phyloP scores from a whole-genome alignment of 768 basidiomycete species.

The Clitopilus passeckerianus region DNA sequence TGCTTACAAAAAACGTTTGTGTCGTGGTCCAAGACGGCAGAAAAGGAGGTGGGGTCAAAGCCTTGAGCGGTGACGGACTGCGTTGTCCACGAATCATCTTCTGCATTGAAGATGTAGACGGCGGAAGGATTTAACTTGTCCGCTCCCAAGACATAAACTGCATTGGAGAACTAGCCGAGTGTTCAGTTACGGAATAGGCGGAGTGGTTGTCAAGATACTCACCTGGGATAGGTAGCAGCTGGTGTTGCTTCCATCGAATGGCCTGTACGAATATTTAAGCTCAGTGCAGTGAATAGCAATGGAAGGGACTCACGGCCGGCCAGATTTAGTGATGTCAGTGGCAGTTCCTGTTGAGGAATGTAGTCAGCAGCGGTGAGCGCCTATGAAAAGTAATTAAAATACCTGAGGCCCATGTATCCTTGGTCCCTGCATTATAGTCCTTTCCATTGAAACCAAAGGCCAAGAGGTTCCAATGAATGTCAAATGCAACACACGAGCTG shows the following conservation, averaged over 20 bases:
- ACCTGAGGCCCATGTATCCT: constrained; percentile 60
- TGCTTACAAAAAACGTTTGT: constrained; percentile 83
- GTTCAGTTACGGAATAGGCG: neutral
- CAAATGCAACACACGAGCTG: constrained; percentile 68
- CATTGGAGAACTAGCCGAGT: constrained; percentile 64
- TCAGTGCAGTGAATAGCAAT: constrained; percentile 2
- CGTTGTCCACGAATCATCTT: constrained; percentile 70
- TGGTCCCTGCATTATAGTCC: constrained; percentile 78
- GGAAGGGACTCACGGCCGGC: constrained; percentile 62
- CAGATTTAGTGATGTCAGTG: constrained; percentile 65
- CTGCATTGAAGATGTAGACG: constrained; percentile 80
- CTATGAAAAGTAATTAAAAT: constrained; percentile 21
- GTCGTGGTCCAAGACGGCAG: constrained; percentile 86
- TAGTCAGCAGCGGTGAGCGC: constrained; percentile 4
- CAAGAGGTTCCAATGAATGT: constrained; percentile 76
- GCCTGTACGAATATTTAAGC: constrained; percentile 26
- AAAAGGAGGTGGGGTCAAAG: constrained; percentile 62
- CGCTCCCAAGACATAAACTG: constrained; percentile 79
- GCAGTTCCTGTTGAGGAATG: constrained; percentile 37
- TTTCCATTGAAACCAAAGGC: constrained; percentile 81
- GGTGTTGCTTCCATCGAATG: constrained; percentile 58
- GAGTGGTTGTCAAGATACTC: constrained; percentile 3
- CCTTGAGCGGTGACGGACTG: constrained; percentile 51
- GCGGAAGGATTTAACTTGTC: constrained; percentile 64
- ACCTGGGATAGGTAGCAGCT: constrained; percentile 75